These are phyloP conservation scores for Funneliformis mosseae DNA, from an alignment of 192 early-diverging fungal species.

Conservation along the genomic window DNA sequence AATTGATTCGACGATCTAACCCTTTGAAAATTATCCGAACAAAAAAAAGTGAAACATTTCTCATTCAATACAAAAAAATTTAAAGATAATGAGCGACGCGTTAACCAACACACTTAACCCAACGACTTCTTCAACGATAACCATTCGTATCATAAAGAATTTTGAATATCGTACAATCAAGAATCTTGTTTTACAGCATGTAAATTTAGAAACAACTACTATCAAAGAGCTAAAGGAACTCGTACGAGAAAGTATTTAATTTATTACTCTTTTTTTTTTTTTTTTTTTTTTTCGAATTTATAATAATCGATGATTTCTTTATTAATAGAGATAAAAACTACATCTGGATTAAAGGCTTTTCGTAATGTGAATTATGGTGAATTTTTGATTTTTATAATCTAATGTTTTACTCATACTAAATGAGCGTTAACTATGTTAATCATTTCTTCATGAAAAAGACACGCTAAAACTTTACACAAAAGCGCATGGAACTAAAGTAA, in stretches of 20 bases:
- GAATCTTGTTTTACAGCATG: conserved; percentile 75
- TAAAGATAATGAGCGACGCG: background rate
- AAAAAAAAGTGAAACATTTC: too few species aligned
- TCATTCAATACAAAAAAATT: too few species aligned
- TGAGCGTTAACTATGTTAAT: background rate
- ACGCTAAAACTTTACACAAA: conserved; percentile 77
- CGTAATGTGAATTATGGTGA: conserved; percentile 67
- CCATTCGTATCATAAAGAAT: conserved; percentile 85
- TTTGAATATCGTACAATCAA: conserved; percentile 89
- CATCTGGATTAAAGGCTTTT: conserved; percentile 70
- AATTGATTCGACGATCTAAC: too few species aligned
- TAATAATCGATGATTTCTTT: background rate
- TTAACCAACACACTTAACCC: background rate
- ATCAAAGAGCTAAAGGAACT: conserved; percentile 62
- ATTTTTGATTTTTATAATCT: background rate
- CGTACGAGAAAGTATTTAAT: conserved; percentile 54
- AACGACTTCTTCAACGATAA: conserved; percentile 55
- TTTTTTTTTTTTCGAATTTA: background rate
- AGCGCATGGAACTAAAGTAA: conserved; percentile 73
- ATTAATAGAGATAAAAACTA: conserved; percentile 60
- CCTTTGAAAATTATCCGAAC: too few species aligned
- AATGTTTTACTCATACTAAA: background rate
- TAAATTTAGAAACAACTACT: conserved; percentile 69
- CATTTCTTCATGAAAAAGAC: conserved; percentile 47
- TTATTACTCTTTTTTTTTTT: background rate